Conservation (phyloP, 495 filamentous ascomycete species). For the Talaromyces adpressus region DNA sequence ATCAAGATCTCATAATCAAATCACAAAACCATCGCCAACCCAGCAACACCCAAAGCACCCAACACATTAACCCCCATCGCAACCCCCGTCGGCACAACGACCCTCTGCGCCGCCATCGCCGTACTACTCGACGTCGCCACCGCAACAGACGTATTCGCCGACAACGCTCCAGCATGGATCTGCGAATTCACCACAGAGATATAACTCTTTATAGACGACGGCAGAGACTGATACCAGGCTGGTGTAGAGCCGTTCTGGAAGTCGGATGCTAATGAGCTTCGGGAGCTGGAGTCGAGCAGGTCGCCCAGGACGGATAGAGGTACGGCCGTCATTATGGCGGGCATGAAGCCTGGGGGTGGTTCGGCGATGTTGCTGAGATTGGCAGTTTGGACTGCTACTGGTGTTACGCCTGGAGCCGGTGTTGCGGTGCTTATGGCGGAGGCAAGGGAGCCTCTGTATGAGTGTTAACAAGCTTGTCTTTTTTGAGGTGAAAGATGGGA, state of each 20-base stretch:
- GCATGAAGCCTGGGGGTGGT: conserved; percentile 21
- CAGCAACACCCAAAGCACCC: conserved; percentile 20
- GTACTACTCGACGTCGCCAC: conserved; percentile 9
- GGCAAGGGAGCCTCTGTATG: not conserved
- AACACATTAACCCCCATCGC: conserved; percentile 15
- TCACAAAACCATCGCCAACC: conserved; percentile 20
- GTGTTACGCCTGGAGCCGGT: conserved; percentile 4
- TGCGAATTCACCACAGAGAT: conserved; percentile 23
- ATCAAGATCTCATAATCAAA: not conserved
- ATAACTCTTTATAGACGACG: conserved; percentile 25
- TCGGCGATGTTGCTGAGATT: conserved; percentile 28
- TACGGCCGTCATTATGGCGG: conserved; percentile 21
- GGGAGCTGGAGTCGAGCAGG: conserved; percentile 19
- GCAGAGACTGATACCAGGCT: conserved; percentile 23
- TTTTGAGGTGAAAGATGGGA: not conserved
- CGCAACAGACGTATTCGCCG: conserved; percentile 13
- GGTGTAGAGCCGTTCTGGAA: conserved; percentile 26
- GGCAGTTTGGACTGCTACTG: conserved; percentile 13
- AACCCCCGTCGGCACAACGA: conserved; percentile 13
- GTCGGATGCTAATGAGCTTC: conserved; percentile 23
- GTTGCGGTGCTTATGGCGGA: conserved; percentile 2
- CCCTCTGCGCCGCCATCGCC: conserved; percentile 9
- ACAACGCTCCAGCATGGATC: conserved; percentile 22
- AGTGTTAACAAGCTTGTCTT: not conserved
- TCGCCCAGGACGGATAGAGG: conserved; percentile 21